Conservation (phyloP, 2,329 filamentous ascomycete genomes). For the Venturiaceae sp. region DNA sequence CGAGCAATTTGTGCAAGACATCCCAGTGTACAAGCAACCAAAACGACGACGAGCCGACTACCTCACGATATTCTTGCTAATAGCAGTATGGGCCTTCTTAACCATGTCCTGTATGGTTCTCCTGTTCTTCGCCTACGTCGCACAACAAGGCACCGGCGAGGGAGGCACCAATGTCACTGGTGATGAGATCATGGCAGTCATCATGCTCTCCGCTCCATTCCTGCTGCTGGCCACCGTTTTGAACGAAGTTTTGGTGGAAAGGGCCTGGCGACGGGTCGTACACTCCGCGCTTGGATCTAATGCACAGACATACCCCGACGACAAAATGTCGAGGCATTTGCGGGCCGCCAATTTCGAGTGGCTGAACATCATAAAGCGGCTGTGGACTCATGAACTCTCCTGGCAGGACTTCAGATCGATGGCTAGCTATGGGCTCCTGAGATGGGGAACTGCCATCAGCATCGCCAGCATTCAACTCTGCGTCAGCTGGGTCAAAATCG, state of each 20-base stretch:
- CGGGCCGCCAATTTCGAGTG: conserved; percentile 2
- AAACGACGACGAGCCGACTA: background rate
- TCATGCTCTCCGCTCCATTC: background rate
- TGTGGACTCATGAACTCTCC: conserved; percentile 3
- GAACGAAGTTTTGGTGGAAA: background rate
- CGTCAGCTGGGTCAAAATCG: background rate
- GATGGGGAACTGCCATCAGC: conserved; percentile 1
- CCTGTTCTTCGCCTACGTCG: background rate
- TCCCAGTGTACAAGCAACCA: background rate
- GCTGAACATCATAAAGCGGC: background rate
- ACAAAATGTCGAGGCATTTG: background rate
- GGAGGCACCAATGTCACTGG: background rate
- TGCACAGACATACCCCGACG: background rate
- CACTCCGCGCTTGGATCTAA: background rate
- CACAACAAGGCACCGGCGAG: background rate
- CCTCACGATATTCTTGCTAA: background rate
- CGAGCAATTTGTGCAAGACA: background rate
- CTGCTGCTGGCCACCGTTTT: background rate
- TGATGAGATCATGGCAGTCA: background rate
- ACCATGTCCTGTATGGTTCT: background rate
- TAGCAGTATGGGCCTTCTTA: background rate
- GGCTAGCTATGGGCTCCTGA: background rate
- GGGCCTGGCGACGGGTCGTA: background rate
- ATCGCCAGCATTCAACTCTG: conserved; percentile 2
- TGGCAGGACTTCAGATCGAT: conserved; percentile 2